phyloP scores from a whole-genome alignment of 2,329 filamentous ascomycete species.

The Scleromitrula shiraiana region DNA sequence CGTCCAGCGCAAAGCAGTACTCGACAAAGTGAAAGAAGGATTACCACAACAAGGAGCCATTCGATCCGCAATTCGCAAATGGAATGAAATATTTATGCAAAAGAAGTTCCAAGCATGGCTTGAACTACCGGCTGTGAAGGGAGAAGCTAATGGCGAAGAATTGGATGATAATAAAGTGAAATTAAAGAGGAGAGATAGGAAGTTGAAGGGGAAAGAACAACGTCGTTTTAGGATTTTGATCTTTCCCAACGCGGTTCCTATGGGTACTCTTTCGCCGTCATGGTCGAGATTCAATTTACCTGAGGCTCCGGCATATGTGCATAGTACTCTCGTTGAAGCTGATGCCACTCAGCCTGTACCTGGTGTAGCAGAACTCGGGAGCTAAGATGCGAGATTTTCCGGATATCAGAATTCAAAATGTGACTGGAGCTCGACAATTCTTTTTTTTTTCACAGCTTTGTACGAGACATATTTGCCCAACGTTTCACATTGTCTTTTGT shows the following conservation, averaged over 20 bases:
- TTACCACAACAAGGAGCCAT: slow-evolving; percentile 18
- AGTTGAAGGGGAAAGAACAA: slow-evolving; percentile 4
- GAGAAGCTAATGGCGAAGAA: slow-evolving; percentile 9
- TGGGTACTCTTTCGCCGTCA: not conserved
- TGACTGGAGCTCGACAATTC: too few relatives aligned
- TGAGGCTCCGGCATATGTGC: not conserved
- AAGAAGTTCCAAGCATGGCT: slow-evolving; percentile 23
- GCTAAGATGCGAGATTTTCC: too few relatives aligned
- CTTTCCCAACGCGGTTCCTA: slow-evolving; percentile 4
- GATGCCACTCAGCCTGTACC: not conserved
- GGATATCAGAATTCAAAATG: too few relatives aligned
- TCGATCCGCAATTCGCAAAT: slow-evolving; percentile 13
- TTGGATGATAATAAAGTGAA: not conserved
- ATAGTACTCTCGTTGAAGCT: not conserved
- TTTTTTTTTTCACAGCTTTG: too few relatives aligned
- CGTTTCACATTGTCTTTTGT: too few relatives aligned
- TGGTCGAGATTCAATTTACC: not conserved
- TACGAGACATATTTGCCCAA: too few relatives aligned
- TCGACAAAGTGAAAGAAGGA: slow-evolving; percentile 19
- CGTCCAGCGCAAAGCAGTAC: slow-evolving; percentile 18
- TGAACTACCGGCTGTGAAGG: slow-evolving; percentile 15
- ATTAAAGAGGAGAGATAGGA: slow-evolving; percentile 1
- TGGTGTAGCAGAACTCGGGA: not conserved
- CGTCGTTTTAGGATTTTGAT: slow-evolving; percentile 15
- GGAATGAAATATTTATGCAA: slow-evolving; percentile 17